A percentile compares a stretch with the other conserved stretches of the same genome.
phyloP scores from a whole-genome alignment of 805 yeast genomes.

The Myxozyma kluyveri region DNA sequence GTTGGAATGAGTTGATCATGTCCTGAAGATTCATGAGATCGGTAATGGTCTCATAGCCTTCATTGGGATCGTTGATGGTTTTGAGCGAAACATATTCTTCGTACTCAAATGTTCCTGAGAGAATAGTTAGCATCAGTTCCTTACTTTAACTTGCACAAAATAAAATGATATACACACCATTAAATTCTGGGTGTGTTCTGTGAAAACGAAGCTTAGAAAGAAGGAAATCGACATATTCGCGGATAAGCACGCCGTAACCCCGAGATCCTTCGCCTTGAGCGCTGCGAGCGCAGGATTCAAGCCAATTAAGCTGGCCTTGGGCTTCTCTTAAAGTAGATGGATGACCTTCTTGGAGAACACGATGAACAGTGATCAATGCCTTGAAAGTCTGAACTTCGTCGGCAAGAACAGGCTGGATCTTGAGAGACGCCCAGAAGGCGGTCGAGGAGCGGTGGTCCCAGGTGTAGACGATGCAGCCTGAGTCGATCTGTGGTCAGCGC shows the following conservation, averaged over 20 bases:
- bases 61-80: conserved; percentile 89
- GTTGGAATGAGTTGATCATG: conserved; percentile 71
- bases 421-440: conserved; percentile 77
- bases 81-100: conserved; percentile 88
- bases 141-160: not conserved
- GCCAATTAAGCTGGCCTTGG: conserved; percentile 71
- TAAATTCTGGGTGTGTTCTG: conserved; percentile 78
- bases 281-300: conserved; percentile 63
- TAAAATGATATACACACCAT: conserved; percentile 48
- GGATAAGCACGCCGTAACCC: conserved; percentile 69
- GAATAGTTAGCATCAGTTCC: not conserved
- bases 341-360: conserved; percentile 98
- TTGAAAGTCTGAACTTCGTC: conserved; percentile 86
- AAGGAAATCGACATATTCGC: conserved; percentile 69
- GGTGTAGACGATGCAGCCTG: conserved; percentile 89
- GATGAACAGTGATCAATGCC: conserved; percentile 79
- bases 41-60: conserved; percentile 77
- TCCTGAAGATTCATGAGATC: conserved; percentile 87
- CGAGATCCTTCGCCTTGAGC: conserved; percentile 43
- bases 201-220: conserved; percentile 78
- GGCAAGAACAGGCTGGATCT: conserved; percentile 71
- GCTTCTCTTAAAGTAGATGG: conserved; percentile 79
- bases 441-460: conserved; percentile 90
- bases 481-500: conserved; percentile 1
- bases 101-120: conserved; percentile 69